Percentiles rank a stretch among this genome's conserved stretches.
Conservation (phyloP, 2,329 filamentous ascomycete species). For the Fusarium vanettenii region DNA sequence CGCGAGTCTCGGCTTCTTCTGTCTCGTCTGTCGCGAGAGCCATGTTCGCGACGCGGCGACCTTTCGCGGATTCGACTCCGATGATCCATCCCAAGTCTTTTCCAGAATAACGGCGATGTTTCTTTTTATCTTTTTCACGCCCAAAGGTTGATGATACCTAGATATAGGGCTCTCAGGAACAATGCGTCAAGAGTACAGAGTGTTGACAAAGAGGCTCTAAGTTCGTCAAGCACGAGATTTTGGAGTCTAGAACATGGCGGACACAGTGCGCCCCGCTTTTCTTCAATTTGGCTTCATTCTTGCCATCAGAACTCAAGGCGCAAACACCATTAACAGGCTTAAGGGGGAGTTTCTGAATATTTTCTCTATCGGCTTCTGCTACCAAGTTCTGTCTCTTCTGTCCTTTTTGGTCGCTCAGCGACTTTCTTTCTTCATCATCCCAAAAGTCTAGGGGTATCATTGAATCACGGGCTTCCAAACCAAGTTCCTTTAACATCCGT, state of each 20-base stretch:
- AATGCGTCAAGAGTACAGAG: not conserved
- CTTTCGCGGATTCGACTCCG: slow-evolving; percentile 27
- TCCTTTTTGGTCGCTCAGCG: not conserved
- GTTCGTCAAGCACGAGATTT: slow-evolving; percentile 30
- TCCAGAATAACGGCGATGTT: not conserved
- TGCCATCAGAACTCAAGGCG: not conserved
- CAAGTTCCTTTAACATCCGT: not conserved
- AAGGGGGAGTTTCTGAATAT: slow-evolving; percentile 2
- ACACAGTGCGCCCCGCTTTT: slow-evolving; percentile 44
- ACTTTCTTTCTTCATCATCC: not conserved
- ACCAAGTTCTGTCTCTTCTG: not conserved
- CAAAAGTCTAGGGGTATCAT: slow-evolving; percentile 34
- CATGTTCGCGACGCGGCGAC: slow-evolving; percentile 36
- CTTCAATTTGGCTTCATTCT: not conserved
- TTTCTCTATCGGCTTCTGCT: not conserved
- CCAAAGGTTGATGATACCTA: not conserved
- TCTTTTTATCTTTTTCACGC: not conserved
- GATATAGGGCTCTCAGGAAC: not conserved
- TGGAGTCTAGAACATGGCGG: slow-evolving; percentile 22
- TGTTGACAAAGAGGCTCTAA: slow-evolving; percentile 11
- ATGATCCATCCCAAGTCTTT: slow-evolving; percentile 25
- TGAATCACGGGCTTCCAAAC: slow-evolving; percentile 7
- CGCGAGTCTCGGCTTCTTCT: slow-evolving; percentile 31
- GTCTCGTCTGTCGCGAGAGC: slow-evolving; percentile 25
- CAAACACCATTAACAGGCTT: not conserved